These are phyloP conservation scores for Crithidia expoeki DNA, from an alignment of 208 protist species.

Conservation along the genomic window DNA sequence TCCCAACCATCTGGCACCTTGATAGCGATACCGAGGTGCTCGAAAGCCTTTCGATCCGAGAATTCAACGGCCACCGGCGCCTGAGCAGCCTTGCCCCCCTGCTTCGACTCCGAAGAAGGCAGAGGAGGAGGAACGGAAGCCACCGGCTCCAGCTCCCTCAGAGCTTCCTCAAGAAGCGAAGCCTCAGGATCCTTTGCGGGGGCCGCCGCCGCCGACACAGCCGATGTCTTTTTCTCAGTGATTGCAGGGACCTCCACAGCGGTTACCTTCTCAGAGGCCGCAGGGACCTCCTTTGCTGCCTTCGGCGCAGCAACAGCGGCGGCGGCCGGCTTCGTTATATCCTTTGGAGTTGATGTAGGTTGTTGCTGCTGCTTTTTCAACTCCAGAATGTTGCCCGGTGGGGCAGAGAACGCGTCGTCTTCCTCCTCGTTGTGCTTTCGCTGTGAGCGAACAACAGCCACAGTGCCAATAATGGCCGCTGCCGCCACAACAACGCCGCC, in stretches of 20 bases:
- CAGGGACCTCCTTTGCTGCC: not conserved
- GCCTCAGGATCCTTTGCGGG: conserved; percentile 9
- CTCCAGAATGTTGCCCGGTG: conserved; percentile 7
- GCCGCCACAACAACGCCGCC: conserved; percentile 28
- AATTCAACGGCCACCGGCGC: not conserved
- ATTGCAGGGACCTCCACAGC: not conserved
- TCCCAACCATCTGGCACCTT: conserved; percentile 63
- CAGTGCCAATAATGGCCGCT: conserved; percentile 25
- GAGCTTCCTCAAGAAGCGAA: conserved; percentile 32
- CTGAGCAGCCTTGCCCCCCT: not conserved
- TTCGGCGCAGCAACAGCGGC: not conserved
- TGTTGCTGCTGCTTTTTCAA: conserved; percentile 24
- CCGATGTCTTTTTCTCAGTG: not conserved
- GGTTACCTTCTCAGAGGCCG: not conserved
- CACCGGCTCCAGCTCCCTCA: conserved; percentile 28
- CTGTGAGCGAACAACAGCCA: conserved; percentile 13
- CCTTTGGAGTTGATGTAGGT: not conserved
- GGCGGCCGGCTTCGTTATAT: not conserved
- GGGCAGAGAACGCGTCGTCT: conserved; percentile 33
- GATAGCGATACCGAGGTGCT: conserved; percentile 66
- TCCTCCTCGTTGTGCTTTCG: conserved; percentile 30
- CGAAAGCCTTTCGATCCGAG: conserved; percentile 24
- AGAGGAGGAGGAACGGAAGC: not conserved
- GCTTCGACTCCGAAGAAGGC: conserved; percentile 6
- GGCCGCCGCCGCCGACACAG: not conserved